These are phyloP conservation scores for Dothistroma septosporum DNA, from an alignment of 2,329 filamentous ascomycete species.

Conservation along the genomic window DNA sequence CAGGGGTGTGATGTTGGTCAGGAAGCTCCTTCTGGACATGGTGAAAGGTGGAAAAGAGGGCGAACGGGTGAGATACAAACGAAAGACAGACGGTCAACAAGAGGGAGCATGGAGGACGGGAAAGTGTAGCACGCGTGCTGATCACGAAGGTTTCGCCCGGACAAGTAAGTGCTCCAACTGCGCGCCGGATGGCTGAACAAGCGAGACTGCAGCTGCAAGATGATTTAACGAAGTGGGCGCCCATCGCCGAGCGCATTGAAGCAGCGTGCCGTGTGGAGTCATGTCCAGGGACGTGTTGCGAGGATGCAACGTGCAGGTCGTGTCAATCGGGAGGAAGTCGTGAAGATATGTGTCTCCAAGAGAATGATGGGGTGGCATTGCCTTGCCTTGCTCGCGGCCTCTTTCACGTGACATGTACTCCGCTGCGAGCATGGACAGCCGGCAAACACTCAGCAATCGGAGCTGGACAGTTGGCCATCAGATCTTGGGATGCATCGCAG, in stretches of 20 bases:
- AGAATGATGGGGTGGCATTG: too few relatives aligned
- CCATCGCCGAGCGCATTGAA: background rate
- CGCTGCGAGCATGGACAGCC: too few relatives aligned
- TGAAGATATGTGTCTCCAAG: too few relatives aligned
- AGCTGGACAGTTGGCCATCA: too few relatives aligned
- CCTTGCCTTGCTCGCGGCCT: too few relatives aligned
- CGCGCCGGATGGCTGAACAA: background rate
- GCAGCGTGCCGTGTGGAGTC: too few relatives aligned
- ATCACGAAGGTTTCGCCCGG: conserved; percentile 4
- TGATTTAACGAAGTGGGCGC: background rate
- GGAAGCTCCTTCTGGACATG: conserved; percentile 67
- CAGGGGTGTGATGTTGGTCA: conserved; percentile 75
- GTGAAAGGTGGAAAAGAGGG: conserved; percentile 16
- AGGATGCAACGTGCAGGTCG: too few relatives aligned
- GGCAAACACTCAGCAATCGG: too few relatives aligned
- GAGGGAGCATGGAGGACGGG: background rate
- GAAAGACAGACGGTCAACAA: background rate
- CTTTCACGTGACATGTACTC: too few relatives aligned
- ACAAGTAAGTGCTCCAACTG: conserved; percentile 1
- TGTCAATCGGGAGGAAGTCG: too few relatives aligned
- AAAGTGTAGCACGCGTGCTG: background rate
- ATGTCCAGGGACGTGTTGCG: too few relatives aligned
- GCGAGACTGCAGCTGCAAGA: background rate
- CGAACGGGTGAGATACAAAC: background rate
- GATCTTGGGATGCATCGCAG: too few relatives aligned